Percentiles rank a stretch among this genome's conserved stretches.
Conservation (phyloP, 768 basidiomycete genomes). For the Krasilnikovozyma curviuscula region DNA sequence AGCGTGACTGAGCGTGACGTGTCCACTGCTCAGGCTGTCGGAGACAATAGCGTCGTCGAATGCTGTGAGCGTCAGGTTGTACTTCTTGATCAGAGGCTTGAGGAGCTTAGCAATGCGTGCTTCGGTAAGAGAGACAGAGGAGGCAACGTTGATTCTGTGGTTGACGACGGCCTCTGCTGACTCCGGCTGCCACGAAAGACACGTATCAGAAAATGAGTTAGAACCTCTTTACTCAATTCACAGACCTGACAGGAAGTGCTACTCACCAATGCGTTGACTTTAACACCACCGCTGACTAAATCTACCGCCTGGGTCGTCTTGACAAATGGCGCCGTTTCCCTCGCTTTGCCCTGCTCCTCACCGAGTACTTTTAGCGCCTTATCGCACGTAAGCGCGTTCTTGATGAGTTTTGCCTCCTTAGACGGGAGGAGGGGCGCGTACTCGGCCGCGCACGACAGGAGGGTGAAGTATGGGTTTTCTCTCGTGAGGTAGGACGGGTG, state of each 20-base stretch:
- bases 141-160: no score
- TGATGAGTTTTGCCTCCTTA: conserved; percentile 1
- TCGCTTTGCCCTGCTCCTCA: neutral
- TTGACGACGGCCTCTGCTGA: no score
- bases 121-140: no score
- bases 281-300: conserved; percentile 16
- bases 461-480: conserved; percentile 39
- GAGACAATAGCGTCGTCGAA: no score
- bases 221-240: neutral
- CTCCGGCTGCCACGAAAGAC: no score
- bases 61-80: no score
- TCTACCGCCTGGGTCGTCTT: conserved; percentile 4
- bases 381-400: neutral
- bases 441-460: conserved; percentile 47
- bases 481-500: conserved; percentile 31
- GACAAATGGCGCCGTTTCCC: neutral
- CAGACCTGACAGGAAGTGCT: neutral
- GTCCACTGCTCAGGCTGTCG: conserved; percentile 5
- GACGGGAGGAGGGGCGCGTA: conserved; percentile 43
- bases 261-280: conserved; percentile 18
- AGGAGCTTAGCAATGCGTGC: no score
- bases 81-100: no score
- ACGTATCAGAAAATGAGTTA: neutral
- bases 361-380: neutral
- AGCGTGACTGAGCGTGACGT: no score